These are phyloP conservation scores for Nakazawaea peltata DNA, from an alignment of 805 yeast genomes.

Conservation along the genomic window DNA sequence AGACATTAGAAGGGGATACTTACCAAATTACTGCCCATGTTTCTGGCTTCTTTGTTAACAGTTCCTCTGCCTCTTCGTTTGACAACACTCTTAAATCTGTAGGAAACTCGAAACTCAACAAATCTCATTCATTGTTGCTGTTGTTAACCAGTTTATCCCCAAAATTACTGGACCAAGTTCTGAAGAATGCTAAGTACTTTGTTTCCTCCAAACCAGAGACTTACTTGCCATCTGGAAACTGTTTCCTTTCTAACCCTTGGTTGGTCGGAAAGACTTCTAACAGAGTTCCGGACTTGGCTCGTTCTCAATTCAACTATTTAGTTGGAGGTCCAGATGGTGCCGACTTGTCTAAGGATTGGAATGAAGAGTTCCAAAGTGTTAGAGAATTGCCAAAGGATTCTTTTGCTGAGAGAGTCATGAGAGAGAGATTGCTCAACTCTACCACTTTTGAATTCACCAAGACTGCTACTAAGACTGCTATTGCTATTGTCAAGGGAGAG, in stretches of 20 bases:
- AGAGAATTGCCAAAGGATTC: slow-evolving; percentile 57
- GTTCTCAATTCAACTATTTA: slow-evolving; percentile 48
- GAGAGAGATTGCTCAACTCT: slow-evolving; percentile 70
- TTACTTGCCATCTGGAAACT: slow-evolving; percentile 53
- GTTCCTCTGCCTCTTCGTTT: slow-evolving; percentile 56
- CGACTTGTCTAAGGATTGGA: slow-evolving; percentile 67
- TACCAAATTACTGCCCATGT: slow-evolving; percentile 72
- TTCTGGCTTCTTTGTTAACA: slow-evolving; percentile 75
- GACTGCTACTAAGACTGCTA: slow-evolving; percentile 73
- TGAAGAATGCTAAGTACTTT: slow-evolving; percentile 39
- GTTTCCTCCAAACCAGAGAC: slow-evolving; percentile 39
- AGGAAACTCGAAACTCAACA: slow-evolving; percentile 21
- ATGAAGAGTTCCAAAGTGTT: slow-evolving; percentile 81
- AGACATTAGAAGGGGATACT: slow-evolving; percentile 75
- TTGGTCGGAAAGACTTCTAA: slow-evolving; percentile 30
- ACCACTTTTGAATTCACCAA: slow-evolving; percentile 68
- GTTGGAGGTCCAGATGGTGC: slow-evolving; percentile 53
- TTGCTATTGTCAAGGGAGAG: slow-evolving; percentile 67
- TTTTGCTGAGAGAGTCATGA: slow-evolving; percentile 58
- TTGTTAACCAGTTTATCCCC: slow-evolving; percentile 64
- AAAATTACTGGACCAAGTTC: slow-evolving; percentile 43
- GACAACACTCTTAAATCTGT: slow-evolving; percentile 47
- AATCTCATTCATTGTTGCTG: slow-evolving; percentile 46
- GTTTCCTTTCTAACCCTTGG: slow-evolving; percentile 73
- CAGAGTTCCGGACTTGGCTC: slow-evolving; percentile 45